Evolutionary conservation across 768 basidiomycete genomes (phyloP), one percentile per base, ranked within the genome.

Genomic region (Suillus spraguei): DNA sequence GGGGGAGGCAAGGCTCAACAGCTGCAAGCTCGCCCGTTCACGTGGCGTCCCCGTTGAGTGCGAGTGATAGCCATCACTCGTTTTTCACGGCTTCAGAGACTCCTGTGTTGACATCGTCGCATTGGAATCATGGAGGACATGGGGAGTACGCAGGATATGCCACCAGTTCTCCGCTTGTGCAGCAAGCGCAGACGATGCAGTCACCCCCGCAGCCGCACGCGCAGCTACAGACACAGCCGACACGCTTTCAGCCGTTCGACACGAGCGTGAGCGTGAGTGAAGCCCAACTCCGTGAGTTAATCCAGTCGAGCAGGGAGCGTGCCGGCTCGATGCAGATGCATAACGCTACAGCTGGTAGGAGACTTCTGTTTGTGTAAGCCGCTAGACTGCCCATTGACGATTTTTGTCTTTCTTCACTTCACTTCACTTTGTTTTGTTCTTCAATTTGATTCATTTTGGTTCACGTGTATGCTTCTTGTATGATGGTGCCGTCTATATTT

Each of bases 231-330:
- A 28, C 39, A n/a, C 68, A 70, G 39, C 75, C 79, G 41, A 68
- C 71, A 59, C 82, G 82, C 11, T 86, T 87, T 69, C 86, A 88
- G 63, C 82, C 85, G 6, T 86, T 87, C 66, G 83, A 84, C 65
- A 81, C 81, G 35, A 75, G 72, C 17, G 60, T 74, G 47, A 79
- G 81, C 49, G 76, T 92, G 60, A 91, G 89, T 68, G 91, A 93
- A 74, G 88, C 88, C 16, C 88, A 91, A 71, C 81, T 93, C 65
- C 83, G 91, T 64, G 89, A 91, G 66, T 85, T 93, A 62, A 90
- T 92, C 61, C 86, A 86, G 70, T 83, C 84, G 32, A 91, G 88
- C 71, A 85, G 87, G 60, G 87, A 88, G 54, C 83, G 84, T 59
- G 82, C 80, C 24, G 76, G 68, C 54, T 65, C 70, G 56, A 73